phyloP scores from a whole-genome alignment of 371 early-diverging fungal genomes.

The Rhizomucor pusillus region DNA sequence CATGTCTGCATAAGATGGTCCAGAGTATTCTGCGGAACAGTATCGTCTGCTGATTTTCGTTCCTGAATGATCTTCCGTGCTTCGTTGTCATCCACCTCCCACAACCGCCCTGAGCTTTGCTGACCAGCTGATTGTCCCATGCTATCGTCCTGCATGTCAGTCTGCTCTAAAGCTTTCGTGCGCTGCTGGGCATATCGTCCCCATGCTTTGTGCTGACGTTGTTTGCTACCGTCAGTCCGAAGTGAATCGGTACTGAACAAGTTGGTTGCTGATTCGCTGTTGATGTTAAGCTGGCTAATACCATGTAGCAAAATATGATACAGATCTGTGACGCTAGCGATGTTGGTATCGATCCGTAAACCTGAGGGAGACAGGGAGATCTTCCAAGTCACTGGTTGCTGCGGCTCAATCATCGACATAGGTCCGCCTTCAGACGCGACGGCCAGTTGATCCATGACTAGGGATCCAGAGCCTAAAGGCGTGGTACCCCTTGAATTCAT shows the following conservation, averaged over 20 bases:
- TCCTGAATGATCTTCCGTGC: constrained; percentile 44
- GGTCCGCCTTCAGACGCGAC: constrained; percentile 3
- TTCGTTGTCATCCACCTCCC: constrained; percentile 52
- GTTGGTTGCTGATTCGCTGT: constrained; percentile 33
- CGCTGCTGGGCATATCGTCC: constrained; percentile 7
- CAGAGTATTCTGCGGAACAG: constrained; percentile 31
- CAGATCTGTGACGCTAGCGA: constrained; percentile 49
- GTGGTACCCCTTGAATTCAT: constrained; percentile 6
- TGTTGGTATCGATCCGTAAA: constrained; percentile 48
- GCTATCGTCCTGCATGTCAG: neutral
- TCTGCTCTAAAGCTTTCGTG: constrained; percentile 8
- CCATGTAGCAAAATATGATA: constrained; percentile 44
- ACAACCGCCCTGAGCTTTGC: constrained; percentile 27
- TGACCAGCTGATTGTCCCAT: constrained; percentile 1
- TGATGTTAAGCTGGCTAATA: constrained; percentile 46
- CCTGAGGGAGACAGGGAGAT: constrained; percentile 49
- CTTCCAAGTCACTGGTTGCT: constrained; percentile 45
- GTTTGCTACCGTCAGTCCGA: constrained; percentile 9
- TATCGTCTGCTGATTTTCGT: constrained; percentile 18
- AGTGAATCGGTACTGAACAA: constrained; percentile 35
- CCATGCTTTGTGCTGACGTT: constrained; percentile 9
- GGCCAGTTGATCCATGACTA: constrained; percentile 1
- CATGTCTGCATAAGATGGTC: constrained; percentile 49
- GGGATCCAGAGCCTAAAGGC: neutral
- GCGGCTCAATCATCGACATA: constrained; percentile 12